Percentiles rank a stretch among this genome's conserved stretches.
Evolutionary conservation across 805 yeast species (phyloP).

Genomic region (Wickerhamomyces chaumierensis): DNA sequence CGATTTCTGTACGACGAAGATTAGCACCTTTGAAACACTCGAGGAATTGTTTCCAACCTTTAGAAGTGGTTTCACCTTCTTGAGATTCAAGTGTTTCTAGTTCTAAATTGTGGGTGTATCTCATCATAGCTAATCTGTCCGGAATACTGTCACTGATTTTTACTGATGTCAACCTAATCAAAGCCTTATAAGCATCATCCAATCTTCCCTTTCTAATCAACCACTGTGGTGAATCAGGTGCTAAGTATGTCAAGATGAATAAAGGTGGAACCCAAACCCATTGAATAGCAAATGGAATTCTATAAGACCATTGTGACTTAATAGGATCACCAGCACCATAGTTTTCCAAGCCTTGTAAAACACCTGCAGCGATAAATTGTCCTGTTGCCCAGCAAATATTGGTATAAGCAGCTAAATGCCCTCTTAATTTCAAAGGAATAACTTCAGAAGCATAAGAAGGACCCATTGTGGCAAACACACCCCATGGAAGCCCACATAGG

Average conservation of each 20-base stretch:
- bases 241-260: constrained; percentile 27
- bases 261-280: constrained; percentile 50
- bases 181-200: constrained; percentile 29
- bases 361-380: constrained; percentile 44
- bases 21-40: constrained; percentile 34
- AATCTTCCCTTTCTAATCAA: constrained; percentile 29
- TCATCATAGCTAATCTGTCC: constrained; percentile 12
- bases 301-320: no score
- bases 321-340: constrained; percentile 9
- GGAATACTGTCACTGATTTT: constrained; percentile 10
- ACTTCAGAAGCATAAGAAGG: constrained; percentile 18
- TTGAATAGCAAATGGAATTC: constrained; percentile 50
- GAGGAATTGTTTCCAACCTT: constrained; percentile 4
- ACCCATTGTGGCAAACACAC: constrained; percentile 25
- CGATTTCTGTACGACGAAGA: constrained; percentile 30
- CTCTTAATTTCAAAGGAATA: constrained; percentile 25
- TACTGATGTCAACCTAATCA: constrained; percentile 15
- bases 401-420: constrained; percentile 23
- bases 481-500: constrained; percentile 30
- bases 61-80: constrained; percentile 8
- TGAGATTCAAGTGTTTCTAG: no score
- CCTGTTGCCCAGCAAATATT: constrained; percentile 36
- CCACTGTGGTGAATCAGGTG: constrained; percentile 56
- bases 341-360: constrained; percentile 26
- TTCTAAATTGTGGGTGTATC: constrained; percentile 12